Evolutionary conservation across 2,329 filamentous ascomycete genomes (phyloP).

Genomic region (Colletotrichum acutatum): DNA sequence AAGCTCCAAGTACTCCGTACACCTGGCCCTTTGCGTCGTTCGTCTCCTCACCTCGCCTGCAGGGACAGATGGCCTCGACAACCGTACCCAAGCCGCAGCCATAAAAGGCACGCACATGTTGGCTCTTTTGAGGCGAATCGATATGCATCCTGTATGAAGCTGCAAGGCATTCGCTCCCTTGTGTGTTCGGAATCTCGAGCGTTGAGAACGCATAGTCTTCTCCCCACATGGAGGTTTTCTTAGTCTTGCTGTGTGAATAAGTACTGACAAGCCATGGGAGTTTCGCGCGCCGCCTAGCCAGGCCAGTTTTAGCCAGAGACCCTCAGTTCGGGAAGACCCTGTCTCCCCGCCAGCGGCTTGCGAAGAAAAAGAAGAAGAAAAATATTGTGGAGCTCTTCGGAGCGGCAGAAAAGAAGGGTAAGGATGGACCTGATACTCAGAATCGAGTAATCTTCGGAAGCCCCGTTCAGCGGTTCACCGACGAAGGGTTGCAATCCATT

Average conservation of each 20-base stretch:
- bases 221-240: not conserved
- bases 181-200: not conserved
- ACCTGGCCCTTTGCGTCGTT: not conserved
- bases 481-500: constrained; percentile 11
- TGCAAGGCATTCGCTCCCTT: constrained; percentile 12
- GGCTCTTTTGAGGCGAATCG: not conserved
- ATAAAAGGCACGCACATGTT: constrained; percentile 3
- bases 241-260: not conserved
- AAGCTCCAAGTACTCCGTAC: not conserved
- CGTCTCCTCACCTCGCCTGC: constrained; percentile 1
- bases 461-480: constrained; percentile 5
- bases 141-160: constrained; percentile 1
- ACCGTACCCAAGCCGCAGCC: not conserved
- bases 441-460: constrained; percentile 10
- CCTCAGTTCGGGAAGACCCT: constrained; percentile 10
- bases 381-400: not conserved
- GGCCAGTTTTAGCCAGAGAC: not conserved
- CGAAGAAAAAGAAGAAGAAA: not conserved
- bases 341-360: constrained; percentile 12
- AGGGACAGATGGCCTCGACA: not conserved
- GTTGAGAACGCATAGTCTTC: not conserved
- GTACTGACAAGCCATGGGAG: not conserved
- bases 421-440: constrained; percentile 14
- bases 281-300: not conserved
- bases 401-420: not conserved